Conservation (phyloP, 148 eudicot genomes). For the Arctostaphylos glauca region DNA sequence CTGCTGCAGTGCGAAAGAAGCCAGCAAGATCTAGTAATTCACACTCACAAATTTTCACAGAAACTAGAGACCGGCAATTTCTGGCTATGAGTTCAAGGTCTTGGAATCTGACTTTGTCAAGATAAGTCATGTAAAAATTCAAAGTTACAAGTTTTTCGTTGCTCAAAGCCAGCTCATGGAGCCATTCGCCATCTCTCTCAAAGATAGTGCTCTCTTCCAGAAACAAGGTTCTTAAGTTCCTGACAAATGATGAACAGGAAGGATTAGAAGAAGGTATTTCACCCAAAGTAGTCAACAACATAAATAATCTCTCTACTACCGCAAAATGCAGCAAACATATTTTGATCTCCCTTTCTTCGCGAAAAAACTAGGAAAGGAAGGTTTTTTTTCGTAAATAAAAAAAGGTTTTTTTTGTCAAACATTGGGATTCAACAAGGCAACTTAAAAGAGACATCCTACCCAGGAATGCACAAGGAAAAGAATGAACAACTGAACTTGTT, state of each 20-base stretch:
- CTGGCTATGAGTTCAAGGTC: slow-evolving; percentile 71
- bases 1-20: slow-evolving; percentile 46
- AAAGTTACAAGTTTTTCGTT: slow-evolving; percentile 59
- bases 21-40: slow-evolving; percentile 53
- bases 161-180: slow-evolving; percentile 67
- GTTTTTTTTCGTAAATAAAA: neutral
- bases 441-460: neutral
- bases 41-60: slow-evolving; percentile 65
- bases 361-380: neutral
- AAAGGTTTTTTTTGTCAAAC: neutral
- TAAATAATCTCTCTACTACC: neutral
- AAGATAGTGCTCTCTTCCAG: slow-evolving; percentile 68
- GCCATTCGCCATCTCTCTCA: slow-evolving; percentile 70
- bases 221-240: slow-evolving; percentile 58
- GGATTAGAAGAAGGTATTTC: neutral
- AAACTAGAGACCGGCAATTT: slow-evolving; percentile 59
- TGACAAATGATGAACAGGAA: slow-evolving; percentile 11
- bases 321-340: neutral
- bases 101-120: slow-evolving; percentile 36
- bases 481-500: neutral
- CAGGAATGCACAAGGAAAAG: neutral
- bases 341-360: neutral
- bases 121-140: slow-evolving; percentile 74
- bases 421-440: neutral
- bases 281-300: slow-evolving; percentile 3